These are phyloP conservation scores for Lactarius trivialis DNA, from an alignment of 768 basidiomycete species.

Conservation along the genomic window DNA sequence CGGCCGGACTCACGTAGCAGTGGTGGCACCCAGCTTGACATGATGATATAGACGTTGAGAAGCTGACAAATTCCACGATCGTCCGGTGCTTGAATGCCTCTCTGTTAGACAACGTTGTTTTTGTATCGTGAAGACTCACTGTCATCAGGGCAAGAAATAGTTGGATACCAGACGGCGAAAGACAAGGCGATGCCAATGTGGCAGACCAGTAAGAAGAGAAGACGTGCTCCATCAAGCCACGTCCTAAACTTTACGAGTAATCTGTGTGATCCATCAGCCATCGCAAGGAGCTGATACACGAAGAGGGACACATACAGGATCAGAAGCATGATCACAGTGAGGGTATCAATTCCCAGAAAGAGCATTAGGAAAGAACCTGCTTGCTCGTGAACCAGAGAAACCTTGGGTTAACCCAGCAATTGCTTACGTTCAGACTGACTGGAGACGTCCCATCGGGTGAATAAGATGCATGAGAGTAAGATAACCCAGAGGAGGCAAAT, in stretches of 20 bases:
- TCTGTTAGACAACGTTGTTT: not conserved
- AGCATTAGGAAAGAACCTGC: slow-evolving; percentile 42
- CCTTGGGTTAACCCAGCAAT: not conserved
- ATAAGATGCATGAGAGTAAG: slow-evolving; percentile 41
- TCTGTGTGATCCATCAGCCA: slow-evolving; percentile 29
- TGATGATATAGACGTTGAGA: slow-evolving; percentile 42
- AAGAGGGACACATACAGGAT: slow-evolving; percentile 34
- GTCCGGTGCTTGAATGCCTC: slow-evolving; percentile 32
- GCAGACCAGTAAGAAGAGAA: slow-evolving; percentile 38
- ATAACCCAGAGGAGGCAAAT: slow-evolving; percentile 45
- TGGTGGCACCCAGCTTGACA: slow-evolving; percentile 50
- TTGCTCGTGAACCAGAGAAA: not conserved
- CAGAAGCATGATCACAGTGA: slow-evolving; percentile 38
- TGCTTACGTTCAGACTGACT: slow-evolving; percentile 42
- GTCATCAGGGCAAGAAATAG: slow-evolving; percentile 38
- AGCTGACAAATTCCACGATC: slow-evolving; percentile 42
- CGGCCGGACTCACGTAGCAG: slow-evolving; percentile 33
- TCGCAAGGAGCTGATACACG: slow-evolving; percentile 9
- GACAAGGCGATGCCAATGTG: slow-evolving; percentile 42
- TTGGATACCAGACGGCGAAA: slow-evolving; percentile 39
- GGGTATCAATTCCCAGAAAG: slow-evolving; percentile 37
- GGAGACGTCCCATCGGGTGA: slow-evolving; percentile 41
- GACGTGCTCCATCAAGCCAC: slow-evolving; percentile 49
- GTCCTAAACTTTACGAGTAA: slow-evolving; percentile 41
- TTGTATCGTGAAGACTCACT: slow-evolving; percentile 30